A percentile compares a stretch with the other conserved stretches of the same genome.
phyloP scores from a whole-genome alignment of 331 rosid genomes.

The Malus hybrid region DNA sequence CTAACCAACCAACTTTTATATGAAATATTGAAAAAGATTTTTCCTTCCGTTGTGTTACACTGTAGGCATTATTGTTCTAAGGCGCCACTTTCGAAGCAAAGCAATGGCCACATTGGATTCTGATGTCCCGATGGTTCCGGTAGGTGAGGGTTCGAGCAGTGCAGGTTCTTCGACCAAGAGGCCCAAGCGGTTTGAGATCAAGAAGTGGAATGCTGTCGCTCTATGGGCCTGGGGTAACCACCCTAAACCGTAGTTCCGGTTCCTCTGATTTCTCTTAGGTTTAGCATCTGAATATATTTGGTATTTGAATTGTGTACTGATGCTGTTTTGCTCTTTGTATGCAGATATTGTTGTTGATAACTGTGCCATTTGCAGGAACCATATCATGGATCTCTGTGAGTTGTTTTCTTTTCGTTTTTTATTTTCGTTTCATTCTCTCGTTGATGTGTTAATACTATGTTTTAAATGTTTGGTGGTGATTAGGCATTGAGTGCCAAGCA shows the following conservation, averaged over 20 bases:
- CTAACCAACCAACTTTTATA: not conserved
- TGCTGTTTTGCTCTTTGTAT: not conserved
- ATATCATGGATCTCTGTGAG: conserved; percentile 98
- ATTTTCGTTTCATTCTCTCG: not conserved
- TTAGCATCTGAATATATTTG: not conserved
- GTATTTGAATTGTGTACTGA: not conserved
- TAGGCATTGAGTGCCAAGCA: conserved; percentile 88
- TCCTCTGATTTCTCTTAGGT: not conserved
- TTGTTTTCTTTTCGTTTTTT: not conserved
- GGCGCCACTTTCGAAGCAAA: not conserved
- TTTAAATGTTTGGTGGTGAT: not conserved
- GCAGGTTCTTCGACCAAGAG: conserved; percentile 70
- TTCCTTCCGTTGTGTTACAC: not conserved
- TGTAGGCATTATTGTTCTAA: not conserved
- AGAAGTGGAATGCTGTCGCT: conserved; percentile 97
- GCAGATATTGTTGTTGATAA: conserved; percentile 96
- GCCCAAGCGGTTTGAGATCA: conserved; percentile 88
- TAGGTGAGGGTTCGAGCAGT: conserved; percentile 69
- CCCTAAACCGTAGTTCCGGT: conserved; percentile 31
- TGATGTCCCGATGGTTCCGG: conserved; percentile 85
- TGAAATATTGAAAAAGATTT: too few species aligned
- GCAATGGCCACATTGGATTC: conserved; percentile 85
- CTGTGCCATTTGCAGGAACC: conserved; percentile 96
- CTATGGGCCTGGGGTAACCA: conserved; percentile 98
- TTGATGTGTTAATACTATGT: not conserved